Base-by-base conservation (phyloP, 257 asterid genomes). In the Forsythia viridissima region DNA sequence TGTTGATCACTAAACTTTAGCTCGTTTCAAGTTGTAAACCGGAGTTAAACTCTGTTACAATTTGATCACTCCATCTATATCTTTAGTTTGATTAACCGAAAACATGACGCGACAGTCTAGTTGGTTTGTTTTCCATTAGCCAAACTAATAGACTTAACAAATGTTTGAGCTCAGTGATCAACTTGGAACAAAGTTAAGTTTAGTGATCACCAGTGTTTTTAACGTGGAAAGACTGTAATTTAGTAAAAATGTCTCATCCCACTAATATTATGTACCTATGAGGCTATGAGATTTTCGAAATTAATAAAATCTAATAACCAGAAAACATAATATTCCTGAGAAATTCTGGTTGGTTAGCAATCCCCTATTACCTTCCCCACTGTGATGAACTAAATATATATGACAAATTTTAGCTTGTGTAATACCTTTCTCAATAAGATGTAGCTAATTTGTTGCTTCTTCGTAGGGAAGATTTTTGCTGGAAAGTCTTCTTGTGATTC, bases 381-480 rank as follows among this genome's bases (percentile, higher is more conserved):
- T 48, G n/a, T 42, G 65, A 55, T 30, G 37, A 24, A 39, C 48
- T 65, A n/a, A 20, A 24, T 5, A 24, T 73, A 52, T 30, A 36
- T 24, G 38, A 63, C 39, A 66, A 12, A 77, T 77, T 18, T 70
- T 57, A 65, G 66, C n/a, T 70, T 51, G 16, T 67, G 36, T 24
- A 72, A 65, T 71, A 70, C 21, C 12, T 59, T 82, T 69, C 83
- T 61, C 40, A 66, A 67, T 52, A 63, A 24, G 72, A 81, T 71
- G 42, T 67, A 69, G 72, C 70, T 82, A 44, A 80, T 71, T 46
- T 65, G 73, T 69, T 74, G 65, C 59, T 78, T 81, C 81, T 77
- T 81, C 87, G 86, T 76, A 94, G 98, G 98, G 88, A 89, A 83
- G 89, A 71, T 75, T 74, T 82, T 87, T 84, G 82, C 90, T 79